Percentiles rank a stretch among this genome's conserved stretches.
Evolutionary conservation across 805 yeast species (phyloP).

Genomic region (Kodamaea lidongshanica): DNA sequence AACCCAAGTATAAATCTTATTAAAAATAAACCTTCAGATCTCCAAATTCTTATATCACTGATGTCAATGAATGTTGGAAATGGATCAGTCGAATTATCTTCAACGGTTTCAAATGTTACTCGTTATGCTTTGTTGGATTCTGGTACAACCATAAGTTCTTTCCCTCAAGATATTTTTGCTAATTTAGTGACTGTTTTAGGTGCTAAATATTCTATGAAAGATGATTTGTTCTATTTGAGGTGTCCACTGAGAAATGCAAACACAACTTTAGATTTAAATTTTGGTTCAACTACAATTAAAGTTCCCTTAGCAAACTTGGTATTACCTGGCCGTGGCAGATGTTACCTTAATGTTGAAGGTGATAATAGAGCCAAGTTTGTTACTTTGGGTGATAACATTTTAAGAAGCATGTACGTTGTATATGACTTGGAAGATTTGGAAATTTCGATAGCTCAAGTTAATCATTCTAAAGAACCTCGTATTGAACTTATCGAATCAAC

Average conservation of each 20-base stretch:
- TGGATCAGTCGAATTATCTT: no score
- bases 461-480: constrained; percentile 25
- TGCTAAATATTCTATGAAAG: constrained; percentile 25
- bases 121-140: constrained; percentile 12
- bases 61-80: no score
- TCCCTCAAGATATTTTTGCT: constrained; percentile 8
- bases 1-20: no score
- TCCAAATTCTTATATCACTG: no score
- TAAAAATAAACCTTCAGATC: no score
- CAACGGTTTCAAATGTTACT: no score
- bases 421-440: constrained; percentile 54
- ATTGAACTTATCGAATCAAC: constrained; percentile 40
- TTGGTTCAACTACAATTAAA: constrained; percentile 51
- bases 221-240: constrained; percentile 41
- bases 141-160: constrained; percentile 15
- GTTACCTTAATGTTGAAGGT: constrained; percentile 14
- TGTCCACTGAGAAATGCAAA: constrained; percentile 29
- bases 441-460: constrained; percentile 41
- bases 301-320: constrained; percentile 39
- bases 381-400: constrained; percentile 59
- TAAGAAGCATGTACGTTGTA: constrained; percentile 59
- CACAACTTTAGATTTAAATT: constrained; percentile 34
- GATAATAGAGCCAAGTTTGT: constrained; percentile 10
- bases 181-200: constrained; percentile 9
- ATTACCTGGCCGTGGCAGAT: constrained; percentile 7